Evolutionary conservation across 257 asterid genomes (phyloP), one percentile per base, ranked within the genome.

Genomic region (Solanum virginianum): DNA sequence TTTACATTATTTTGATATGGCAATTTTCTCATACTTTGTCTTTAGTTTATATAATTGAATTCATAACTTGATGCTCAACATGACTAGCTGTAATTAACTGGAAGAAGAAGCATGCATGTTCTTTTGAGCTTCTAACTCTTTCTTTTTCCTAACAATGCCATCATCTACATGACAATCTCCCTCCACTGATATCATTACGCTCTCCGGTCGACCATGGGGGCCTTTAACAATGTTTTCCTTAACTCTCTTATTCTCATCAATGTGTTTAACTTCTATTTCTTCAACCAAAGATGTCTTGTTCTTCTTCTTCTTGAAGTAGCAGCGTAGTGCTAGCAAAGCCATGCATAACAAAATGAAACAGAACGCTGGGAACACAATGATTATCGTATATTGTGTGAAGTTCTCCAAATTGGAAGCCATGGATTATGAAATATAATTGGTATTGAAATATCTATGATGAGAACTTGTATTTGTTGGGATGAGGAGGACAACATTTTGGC

Each of bases 141-240:
- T 84, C 88, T 87, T 88, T 71, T 83, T 90, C 85, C 85, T 86
- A 60, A 85, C 54, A 71, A 92, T 92, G 84, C 90, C 87, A 85
- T 91, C 90, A 75, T 91, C 89, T 9, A 81, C 83, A 68, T 89
- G 90, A 80, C 85, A 84, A 49, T 92, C 92, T 5, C 87, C 94
- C 80, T 91, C 94, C 7, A 92, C 18, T 24, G 91, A 87, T 22
- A 92, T 26, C 79, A 86, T 80, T 60, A 90, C 84, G 16, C 75
- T 80, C 56, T 90, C 47, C 13, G 86, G 84, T 14, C 39, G 26
- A 54, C 94, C 94, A 71, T 83, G 72, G 13, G 91, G 89, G 13
- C 93, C 90, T 49, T 89, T 85, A 2, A 90, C 88, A 6, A 91
- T 84, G 49, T 85, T 88, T 83, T 87, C 93, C 85, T 87, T 90